phyloP scores from a whole-genome alignment of 768 basidiomycete genomes.

The Vararia minispora region DNA sequence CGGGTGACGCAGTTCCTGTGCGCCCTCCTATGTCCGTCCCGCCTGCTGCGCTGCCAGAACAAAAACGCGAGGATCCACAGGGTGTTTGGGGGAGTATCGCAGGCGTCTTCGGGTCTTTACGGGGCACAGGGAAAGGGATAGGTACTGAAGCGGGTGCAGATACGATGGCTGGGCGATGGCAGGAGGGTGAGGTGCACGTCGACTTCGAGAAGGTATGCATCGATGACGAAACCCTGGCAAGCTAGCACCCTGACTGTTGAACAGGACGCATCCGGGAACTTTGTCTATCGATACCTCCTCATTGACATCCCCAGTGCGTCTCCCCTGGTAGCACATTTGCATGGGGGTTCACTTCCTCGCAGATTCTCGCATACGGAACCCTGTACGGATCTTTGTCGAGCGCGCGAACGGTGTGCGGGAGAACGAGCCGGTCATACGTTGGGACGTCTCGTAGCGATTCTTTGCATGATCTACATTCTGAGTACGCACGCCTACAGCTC shows the following conservation, averaged over 20 bases:
- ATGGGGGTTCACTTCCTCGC: constrained; percentile 14
- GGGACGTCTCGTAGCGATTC: constrained; percentile 31
- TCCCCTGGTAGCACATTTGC: constrained; percentile 20
- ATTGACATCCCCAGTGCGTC: constrained; percentile 71
- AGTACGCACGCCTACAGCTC: not conserved
- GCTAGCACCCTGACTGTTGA: constrained; percentile 5
- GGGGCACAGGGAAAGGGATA: constrained; percentile 26
- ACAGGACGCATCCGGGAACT: constrained; percentile 69
- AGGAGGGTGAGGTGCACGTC: constrained; percentile 75
- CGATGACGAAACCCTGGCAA: not conserved
- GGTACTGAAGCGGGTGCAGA: constrained; percentile 20
- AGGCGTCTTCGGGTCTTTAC: constrained; percentile 59
- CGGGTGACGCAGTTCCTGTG: constrained; percentile 42
- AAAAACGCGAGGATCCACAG: constrained; percentile 23
- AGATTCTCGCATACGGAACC: constrained; percentile 55
- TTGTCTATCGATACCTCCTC: constrained; percentile 66
- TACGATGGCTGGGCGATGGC: constrained; percentile 33
- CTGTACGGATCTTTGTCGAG: constrained; percentile 62
- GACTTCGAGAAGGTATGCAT: constrained; percentile 58
- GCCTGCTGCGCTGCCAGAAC: constrained; percentile 20
- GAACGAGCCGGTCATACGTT: constrained; percentile 60
- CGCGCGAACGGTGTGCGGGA: constrained; percentile 54
- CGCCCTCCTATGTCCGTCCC: constrained; percentile 20
- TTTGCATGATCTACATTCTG: constrained; percentile 1
- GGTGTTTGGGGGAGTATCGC: constrained; percentile 42